phyloP scores from a whole-genome alignment of 345 rosid species.

The Trapa incisa region DNA sequence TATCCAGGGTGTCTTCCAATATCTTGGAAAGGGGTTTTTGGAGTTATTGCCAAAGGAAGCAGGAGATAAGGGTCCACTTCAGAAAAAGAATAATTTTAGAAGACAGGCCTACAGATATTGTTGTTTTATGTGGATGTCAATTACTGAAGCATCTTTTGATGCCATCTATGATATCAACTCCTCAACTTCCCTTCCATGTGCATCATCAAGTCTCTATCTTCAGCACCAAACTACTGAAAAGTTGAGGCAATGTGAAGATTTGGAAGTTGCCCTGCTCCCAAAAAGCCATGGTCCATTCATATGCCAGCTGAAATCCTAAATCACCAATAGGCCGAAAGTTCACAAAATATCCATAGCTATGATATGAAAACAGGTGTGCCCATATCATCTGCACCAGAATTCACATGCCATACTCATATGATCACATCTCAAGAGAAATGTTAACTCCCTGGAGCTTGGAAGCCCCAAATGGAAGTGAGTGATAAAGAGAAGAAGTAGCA shows the following conservation, averaged over 20 bases:
- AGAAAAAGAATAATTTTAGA: background rate
- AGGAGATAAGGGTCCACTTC: background rate
- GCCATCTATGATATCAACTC: constrained; percentile 3
- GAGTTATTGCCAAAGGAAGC: background rate
- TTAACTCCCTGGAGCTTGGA: too few relatives aligned
- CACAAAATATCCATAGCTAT: too few relatives aligned
- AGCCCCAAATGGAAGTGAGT: too few relatives aligned
- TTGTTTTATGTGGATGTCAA: background rate
- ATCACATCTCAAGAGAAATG: too few relatives aligned
- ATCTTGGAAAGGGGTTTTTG: constrained; percentile 5
- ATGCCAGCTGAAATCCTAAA: too few relatives aligned
- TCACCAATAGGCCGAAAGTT: too few relatives aligned
- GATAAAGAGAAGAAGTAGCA: too few relatives aligned
- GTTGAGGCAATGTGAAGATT: background rate
- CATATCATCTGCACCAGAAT: background rate
- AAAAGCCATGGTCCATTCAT: background rate
- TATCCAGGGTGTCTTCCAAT: constrained; percentile 8
- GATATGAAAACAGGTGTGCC: too few relatives aligned
- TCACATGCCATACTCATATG: background rate
- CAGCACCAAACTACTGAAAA: background rate
- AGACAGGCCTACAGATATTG: background rate
- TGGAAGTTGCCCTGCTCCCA: too few relatives aligned
- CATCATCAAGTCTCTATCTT: background rate
- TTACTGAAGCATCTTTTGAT: background rate
- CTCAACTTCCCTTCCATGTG: background rate